These are phyloP conservation scores for Lathyrus aphaca DNA, from an alignment of 306 rosid genomes.

Conservation along the genomic window DNA sequence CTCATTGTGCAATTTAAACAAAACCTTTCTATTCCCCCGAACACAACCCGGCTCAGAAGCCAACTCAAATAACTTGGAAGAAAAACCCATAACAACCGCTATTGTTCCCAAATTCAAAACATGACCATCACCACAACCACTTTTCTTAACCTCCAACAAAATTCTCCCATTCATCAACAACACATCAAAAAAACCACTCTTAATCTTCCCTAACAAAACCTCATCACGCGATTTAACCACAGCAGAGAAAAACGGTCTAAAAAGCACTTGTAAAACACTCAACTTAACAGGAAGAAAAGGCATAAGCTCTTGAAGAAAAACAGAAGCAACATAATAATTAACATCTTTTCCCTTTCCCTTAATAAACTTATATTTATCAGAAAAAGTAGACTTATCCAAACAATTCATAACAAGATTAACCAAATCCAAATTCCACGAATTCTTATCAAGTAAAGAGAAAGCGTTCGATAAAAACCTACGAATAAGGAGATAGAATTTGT, in stretches of 20 bases:
- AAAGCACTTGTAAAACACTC: constrained; percentile 54
- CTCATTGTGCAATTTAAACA: constrained; percentile 66
- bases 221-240: constrained; percentile 62
- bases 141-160: constrained; percentile 62
- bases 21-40: constrained; percentile 78
- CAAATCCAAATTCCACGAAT: constrained; percentile 71
- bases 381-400: constrained; percentile 57
- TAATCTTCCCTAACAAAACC: constrained; percentile 73
- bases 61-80: constrained; percentile 63
- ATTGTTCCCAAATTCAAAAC: constrained; percentile 55
- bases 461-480: constrained; percentile 60
- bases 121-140: constrained; percentile 47
- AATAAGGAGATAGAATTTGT: constrained; percentile 84
- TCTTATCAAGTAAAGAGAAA: constrained; percentile 59
- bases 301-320: constrained; percentile 78
- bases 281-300: constrained; percentile 64
- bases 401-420: constrained; percentile 40
- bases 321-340: constrained; percentile 72
- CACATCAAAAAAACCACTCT: constrained; percentile 60
- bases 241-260: constrained; percentile 56
- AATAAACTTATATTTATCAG: constrained; percentile 57
- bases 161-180: constrained; percentile 60
- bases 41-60: constrained; percentile 74
- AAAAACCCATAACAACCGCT: constrained; percentile 59
- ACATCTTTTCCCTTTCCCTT: constrained; percentile 72